phyloP scores from a whole-genome alignment of 2,329 filamentous ascomycete species.

The Chaetomium sp. region DNA sequence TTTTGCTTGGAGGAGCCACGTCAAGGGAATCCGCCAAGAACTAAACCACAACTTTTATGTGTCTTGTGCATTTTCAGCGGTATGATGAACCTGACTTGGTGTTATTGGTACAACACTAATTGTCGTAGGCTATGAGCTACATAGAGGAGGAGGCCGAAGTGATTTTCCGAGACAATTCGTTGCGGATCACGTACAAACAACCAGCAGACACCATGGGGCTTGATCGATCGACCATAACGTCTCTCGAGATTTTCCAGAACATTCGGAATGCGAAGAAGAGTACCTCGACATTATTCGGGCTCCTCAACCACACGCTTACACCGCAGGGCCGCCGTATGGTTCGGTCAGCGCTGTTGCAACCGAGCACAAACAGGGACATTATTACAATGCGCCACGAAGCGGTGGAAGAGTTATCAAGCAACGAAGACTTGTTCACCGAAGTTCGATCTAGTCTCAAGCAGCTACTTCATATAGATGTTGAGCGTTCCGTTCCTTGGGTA shows the following conservation, averaged over 20 bases:
- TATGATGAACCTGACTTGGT: conserved; percentile 5
- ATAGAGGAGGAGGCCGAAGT: conserved; percentile 63
- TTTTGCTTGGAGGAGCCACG: conserved; percentile 11
- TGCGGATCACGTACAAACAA: conserved; percentile 80
- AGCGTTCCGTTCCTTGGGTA: conserved; percentile 38
- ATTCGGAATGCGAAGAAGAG: conserved; percentile 69
- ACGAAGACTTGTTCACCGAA: conserved; percentile 78
- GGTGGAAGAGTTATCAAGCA: conserved; percentile 71
- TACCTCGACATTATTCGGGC: conserved; percentile 67
- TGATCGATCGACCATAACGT: conserved; percentile 78
- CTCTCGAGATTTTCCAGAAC: conserved; percentile 87
- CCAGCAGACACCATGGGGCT: conserved; percentile 95
- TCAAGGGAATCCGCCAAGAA: conserved; percentile 7
- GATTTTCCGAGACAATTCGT: conserved; percentile 68
- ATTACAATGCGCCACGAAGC: conserved; percentile 72
- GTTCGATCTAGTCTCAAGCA: conserved; percentile 46
- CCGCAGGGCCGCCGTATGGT: conserved; percentile 84
- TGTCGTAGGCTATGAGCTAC: conserved; percentile 66
- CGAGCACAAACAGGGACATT: conserved; percentile 63
- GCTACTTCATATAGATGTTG: conserved; percentile 19
- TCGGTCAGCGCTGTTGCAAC: conserved; percentile 80
- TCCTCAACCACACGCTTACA: conserved; percentile 79
- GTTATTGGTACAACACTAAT: neutral
- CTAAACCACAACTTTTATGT: conserved; percentile 21
- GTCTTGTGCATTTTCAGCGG: conserved; percentile 21